Evolutionary conservation across 805 yeast species (phyloP), one percentile per base, ranked within the genome.

Genomic region (Saccharomycopsis schoenii): DNA sequence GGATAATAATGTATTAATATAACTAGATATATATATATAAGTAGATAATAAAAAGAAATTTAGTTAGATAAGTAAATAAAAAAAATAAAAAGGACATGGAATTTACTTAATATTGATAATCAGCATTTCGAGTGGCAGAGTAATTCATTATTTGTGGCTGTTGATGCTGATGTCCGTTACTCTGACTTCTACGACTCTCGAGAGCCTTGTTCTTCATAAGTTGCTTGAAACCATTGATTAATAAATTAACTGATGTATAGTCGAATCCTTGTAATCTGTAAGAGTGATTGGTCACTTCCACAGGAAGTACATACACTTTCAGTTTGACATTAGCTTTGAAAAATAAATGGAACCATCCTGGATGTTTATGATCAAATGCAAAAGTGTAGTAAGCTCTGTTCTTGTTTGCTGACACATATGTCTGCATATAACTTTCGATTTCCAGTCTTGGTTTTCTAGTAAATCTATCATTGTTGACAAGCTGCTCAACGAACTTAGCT

Each of bases 201-300:
- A 47, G 52, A 47, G 52, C 52, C 34, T 60, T 60, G 54, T 52
- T 58, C 57, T 74, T 77, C 63, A 78, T 66, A 59, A 78, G 65
- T 15, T 85, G 87, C 77, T 94, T 94, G 84, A 94, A 94, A 17
- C 99, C 99, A 69, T 94, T 94, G 76, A 97, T 88, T 68, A 94
- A 79, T 61, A 86, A 82, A 65, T 83, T 83, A 79, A 93, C 91
- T 72, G 88, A 91, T n/a, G 97, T 93, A 71, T 94, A 94, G 36
- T 84, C 81, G 69, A 88, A 89, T 15, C 85, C 85, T 70, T 84
- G 85, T 70, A 94, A 77, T 69, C 83, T 84, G 69, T 83, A 93
- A 2, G 98, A 98, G 62, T 85, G 86, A 34, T 94, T 91, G 59
- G 88, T 85, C n/a, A 89, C 89, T 72, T 84, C 87, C 50, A 94